These are phyloP conservation scores for Bidens hawaiensis DNA, from an alignment of 140 eudicot genomes.

Conservation along the genomic window DNA sequence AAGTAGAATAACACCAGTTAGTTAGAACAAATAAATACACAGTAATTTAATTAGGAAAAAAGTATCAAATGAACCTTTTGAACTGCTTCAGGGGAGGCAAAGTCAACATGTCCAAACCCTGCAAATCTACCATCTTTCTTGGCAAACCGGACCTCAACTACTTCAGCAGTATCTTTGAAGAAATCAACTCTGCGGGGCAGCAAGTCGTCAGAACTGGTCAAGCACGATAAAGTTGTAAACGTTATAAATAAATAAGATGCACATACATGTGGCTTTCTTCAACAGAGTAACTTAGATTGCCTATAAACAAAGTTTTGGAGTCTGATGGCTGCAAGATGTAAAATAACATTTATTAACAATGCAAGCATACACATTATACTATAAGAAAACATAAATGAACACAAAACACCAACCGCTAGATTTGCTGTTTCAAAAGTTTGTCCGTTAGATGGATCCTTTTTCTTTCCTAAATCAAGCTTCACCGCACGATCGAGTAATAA, in stretches of 20 bases:
- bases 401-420: conserved; percentile 42
- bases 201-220: not conserved
- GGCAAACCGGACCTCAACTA: conserved; percentile 62
- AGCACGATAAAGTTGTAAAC: not conserved
- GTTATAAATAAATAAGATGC: not conserved
- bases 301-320: conserved; percentile 75
- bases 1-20: not conserved
- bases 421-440: too few species aligned
- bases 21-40: not conserved
- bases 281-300: conserved; percentile 58
- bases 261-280: conserved; percentile 70
- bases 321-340: conserved; percentile 62
- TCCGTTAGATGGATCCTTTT: too few species aligned
- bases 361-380: not conserved
- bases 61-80: conserved; percentile 35
- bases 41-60: not conserved
- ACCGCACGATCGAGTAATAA: too few species aligned
- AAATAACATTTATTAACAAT: not conserved
- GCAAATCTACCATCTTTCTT: conserved; percentile 44
- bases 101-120: conserved; percentile 94
- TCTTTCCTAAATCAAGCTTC: conserved; percentile 65
- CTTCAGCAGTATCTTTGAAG: conserved; percentile 68
- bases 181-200: conserved; percentile 53
- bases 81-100: conserved; percentile 70
- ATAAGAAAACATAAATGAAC: not conserved